These are phyloP conservation scores for Lyophyllum decastes DNA, from an alignment of 768 basidiomycete genomes.

Conservation along the genomic window DNA sequence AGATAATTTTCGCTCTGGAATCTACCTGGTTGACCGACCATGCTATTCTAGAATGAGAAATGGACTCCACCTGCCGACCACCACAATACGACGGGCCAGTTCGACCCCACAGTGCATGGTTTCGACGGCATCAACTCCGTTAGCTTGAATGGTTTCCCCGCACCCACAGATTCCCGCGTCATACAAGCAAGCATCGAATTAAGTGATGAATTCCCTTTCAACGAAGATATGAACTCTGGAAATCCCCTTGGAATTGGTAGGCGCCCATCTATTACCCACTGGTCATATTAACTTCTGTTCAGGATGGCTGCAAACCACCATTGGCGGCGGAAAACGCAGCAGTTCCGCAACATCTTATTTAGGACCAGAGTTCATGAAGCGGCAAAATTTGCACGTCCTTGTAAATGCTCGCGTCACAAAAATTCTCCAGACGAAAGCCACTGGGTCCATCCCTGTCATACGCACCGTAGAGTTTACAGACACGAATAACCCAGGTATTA, in stretches of 20 bases:
- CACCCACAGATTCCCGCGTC: constrained; percentile 29
- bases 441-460: not conserved
- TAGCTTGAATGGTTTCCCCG: constrained; percentile 22
- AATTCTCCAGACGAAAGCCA: constrained; percentile 8
- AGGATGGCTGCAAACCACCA: constrained; percentile 11
- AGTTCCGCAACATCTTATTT: no score
- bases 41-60: constrained; percentile 22
- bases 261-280: constrained; percentile 10
- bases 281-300: constrained; percentile 14
- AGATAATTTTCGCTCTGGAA: no score
- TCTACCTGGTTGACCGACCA: not conserved
- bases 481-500: not conserved
- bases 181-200: constrained; percentile 33
- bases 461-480: constrained; percentile 6
- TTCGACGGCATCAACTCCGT: constrained; percentile 26
- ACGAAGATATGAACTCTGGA: constrained; percentile 43
- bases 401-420: constrained; percentile 21
- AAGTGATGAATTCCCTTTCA: constrained; percentile 36
- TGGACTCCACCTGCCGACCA: constrained; percentile 25
- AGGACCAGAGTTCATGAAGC: constrained; percentile 18
- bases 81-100: constrained; percentile 29
- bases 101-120: constrained; percentile 30
- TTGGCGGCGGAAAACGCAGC: constrained; percentile 5
- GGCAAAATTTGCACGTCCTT: constrained; percentile 25
- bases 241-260: constrained; percentile 38